Conservation (phyloP, 495 filamentous ascomycete species). For the Neurospora sp. region DNA sequence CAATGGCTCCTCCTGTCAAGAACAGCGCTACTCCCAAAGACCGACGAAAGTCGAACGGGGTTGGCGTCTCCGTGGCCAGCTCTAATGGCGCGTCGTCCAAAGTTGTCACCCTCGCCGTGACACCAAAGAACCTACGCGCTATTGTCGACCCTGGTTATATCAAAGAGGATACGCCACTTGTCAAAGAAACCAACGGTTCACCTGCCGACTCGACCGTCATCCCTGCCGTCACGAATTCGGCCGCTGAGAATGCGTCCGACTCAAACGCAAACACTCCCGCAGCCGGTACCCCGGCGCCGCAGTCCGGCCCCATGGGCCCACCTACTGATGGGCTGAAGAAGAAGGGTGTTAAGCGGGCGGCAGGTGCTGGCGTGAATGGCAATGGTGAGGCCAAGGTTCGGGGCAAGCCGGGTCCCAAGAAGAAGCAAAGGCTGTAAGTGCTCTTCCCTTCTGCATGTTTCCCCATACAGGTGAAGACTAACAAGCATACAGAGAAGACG, state of each 20-base stretch:
- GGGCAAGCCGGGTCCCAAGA: constrained; percentile 90
- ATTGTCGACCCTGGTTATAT: constrained; percentile 33
- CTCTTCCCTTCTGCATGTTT: neutral
- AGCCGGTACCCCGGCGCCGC: constrained; percentile 32
- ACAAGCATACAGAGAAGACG: constrained; percentile 45
- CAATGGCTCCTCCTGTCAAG: constrained; percentile 34
- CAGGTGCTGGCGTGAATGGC: constrained; percentile 37
- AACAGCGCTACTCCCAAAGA: constrained; percentile 29
- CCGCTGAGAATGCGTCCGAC: constrained; percentile 37
- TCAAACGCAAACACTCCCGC: constrained; percentile 38
- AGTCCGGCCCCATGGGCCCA: constrained; percentile 37
- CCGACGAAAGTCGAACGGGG: constrained; percentile 32
- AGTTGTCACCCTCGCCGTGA: constrained; percentile 30
- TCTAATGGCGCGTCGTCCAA: constrained; percentile 15
- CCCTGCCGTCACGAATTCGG: constrained; percentile 23
- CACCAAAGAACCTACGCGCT: constrained; percentile 29
- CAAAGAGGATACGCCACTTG: constrained; percentile 32
- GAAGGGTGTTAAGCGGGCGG: constrained; percentile 44
- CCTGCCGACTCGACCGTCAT: constrained; percentile 17
- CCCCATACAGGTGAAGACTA: neutral
- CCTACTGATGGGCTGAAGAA: constrained; percentile 48
- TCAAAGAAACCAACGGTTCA: constrained; percentile 19
- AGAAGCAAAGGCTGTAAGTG: constrained; percentile 86
- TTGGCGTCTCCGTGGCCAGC: constrained; percentile 1
- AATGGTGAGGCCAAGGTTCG: constrained; percentile 47